A percentile compares a stretch with the other conserved stretches of the same genome.
These are phyloP conservation scores for Rhizopogon vulgaris DNA, from an alignment of 768 basidiomycete species.

Conservation along the genomic window DNA sequence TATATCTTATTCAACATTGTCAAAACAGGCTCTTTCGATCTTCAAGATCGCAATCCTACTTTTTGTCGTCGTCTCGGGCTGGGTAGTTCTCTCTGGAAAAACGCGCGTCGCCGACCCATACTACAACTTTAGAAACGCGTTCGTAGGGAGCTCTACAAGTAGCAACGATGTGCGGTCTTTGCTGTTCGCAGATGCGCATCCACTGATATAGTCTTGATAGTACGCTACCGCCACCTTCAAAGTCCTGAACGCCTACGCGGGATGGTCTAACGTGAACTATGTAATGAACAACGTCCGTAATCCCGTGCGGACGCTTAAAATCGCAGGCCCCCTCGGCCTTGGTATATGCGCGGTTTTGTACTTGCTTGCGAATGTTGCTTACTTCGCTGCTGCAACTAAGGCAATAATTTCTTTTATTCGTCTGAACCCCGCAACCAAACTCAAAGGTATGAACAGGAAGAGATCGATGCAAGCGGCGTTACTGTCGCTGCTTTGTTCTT, in stretches of 20 bases:
- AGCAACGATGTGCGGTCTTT: constrained; percentile 36
- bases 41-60: constrained; percentile 51
- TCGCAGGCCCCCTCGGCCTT: constrained; percentile 54
- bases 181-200: background rate
- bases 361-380: constrained; percentile 51
- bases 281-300: constrained; percentile 57
- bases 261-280: constrained; percentile 55
- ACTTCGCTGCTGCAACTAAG: constrained; percentile 36
- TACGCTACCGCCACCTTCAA: constrained; percentile 60
- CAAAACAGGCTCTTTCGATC: constrained; percentile 35
- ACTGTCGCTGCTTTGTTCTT: constrained; percentile 61
- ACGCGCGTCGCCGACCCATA: constrained; percentile 52
- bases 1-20: background rate
- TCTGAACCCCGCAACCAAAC: background rate
- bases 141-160: constrained; percentile 48
- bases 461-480: constrained; percentile 42
- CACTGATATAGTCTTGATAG: constrained; percentile 20
- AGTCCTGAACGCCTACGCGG: constrained; percentile 41
- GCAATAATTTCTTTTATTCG: constrained; percentile 2
- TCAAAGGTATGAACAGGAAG: constrained; percentile 19
- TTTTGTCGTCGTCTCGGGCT: constrained; percentile 52
- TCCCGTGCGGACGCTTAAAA: constrained; percentile 55
- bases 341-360: constrained; percentile 49
- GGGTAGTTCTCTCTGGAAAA: constrained; percentile 54
- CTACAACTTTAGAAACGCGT: constrained; percentile 51